phyloP scores from a whole-genome alignment of 2,329 filamentous ascomycete genomes.

The Colletotrichum simmondsii region DNA sequence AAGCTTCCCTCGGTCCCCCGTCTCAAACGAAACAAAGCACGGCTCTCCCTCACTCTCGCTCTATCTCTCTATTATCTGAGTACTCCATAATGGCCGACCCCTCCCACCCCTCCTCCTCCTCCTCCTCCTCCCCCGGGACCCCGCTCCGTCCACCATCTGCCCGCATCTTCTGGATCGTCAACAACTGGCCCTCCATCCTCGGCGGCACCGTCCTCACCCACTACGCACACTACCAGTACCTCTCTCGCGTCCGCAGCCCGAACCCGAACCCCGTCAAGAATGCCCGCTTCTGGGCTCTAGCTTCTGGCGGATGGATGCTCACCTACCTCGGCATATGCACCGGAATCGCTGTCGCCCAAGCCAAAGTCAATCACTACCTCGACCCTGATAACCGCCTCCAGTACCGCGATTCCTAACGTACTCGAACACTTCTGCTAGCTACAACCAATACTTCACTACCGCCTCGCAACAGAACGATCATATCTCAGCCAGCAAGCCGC shows the following conservation, averaged over 20 bases:
- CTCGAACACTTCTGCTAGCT: too few relatives aligned
- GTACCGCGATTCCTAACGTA: conserved; percentile 12
- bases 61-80: background rate
- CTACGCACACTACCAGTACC: conserved; percentile 34
- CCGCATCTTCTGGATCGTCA: conserved; percentile 31
- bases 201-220: conserved; percentile 31
- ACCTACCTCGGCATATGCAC: conserved; percentile 33
- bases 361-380: conserved; percentile 31
- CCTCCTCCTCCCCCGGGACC: conserved; percentile 5
- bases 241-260: conserved; percentile 27
- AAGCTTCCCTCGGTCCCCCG: background rate
- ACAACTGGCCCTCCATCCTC: conserved; percentile 34
- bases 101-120: background rate
- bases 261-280: conserved; percentile 34
- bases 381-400: conserved; percentile 24
- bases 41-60: background rate
- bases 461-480: too few relatives aligned
- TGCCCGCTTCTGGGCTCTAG: conserved; percentile 36
- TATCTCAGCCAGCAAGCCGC: background rate
- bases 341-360: conserved; percentile 30
- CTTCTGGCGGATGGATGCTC: conserved; percentile 35
- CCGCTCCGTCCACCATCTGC: conserved; percentile 28
- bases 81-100: background rate
- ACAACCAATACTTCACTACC: too few relatives aligned
- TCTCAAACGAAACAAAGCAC: background rate